Base-by-base conservation (phyloP, 2,329 filamentous ascomycete genomes). In the Aspergillus flavus region DNA sequence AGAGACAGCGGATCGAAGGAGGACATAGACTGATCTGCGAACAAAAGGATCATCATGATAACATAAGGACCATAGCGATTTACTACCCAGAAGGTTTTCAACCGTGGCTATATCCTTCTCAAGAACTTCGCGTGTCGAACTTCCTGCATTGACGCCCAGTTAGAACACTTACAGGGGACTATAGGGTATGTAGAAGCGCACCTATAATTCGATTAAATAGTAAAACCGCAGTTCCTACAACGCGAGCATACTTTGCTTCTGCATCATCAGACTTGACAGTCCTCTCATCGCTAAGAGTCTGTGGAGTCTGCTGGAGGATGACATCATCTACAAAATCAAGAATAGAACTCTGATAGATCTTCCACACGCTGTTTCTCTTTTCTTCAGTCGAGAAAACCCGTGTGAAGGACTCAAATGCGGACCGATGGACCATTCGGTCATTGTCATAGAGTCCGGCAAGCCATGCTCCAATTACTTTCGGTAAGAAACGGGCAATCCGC, bases 211-310 rank as follows among this genome's bases (percentile, higher is more conserved):
- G 83, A 19, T 82, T 82, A 23, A 89, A 79, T 19, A 88, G 77
- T 30, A 84, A 75, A 30, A 88, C 77, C 59, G 83, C 86, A 9
- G 86, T 86, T 1, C 85, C 84, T n/a, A 87, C 83, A 4, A 97
- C 93, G 54, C 95, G 86, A 64, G 89, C 87, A 79, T 96, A 95
- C 71, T 97, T 97, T 21, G 91, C 87, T 68, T 93, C 87, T 4
- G 93, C 89, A 75, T 99, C 95, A 69, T 98, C 94, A 10, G 86
- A 80, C 63, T 88, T 95, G 4, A 93, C 92, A 0, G 89, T 92
- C 28, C 94, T 86, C 78, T 96, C 92, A 74, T 99, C 95, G 74
- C 94, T 98, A 41, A 99, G 82, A 0, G 92, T 96, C 41, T 90
- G 85, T 3, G 89, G 78, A 0, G 91, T 94, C 77, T 99, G 95